A percentile compares a stretch with the other conserved stretches of the same genome.
Conservation (phyloP, 163 green algal species). For the Prototheca wickerhamii region DNA sequence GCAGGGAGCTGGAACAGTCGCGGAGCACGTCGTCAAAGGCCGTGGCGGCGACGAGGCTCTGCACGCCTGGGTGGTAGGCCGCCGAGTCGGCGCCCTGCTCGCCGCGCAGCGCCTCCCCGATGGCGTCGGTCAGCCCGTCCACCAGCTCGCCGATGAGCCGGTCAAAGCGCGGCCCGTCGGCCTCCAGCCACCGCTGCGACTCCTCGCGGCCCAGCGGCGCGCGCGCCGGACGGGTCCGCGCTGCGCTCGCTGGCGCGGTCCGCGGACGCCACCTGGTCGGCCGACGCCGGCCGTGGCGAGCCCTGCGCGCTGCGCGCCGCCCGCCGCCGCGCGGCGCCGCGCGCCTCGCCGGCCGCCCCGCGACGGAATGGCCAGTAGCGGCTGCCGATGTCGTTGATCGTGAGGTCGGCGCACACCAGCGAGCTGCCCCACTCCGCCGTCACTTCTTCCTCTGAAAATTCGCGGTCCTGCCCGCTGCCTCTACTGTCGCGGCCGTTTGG, state of each 20-base stretch:
- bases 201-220: no score
- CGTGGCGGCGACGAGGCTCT: conserved; percentile 16
- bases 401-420: conserved; percentile 32
- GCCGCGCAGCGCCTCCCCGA: not conserved
- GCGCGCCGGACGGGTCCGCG: no score
- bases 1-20: not conserved
- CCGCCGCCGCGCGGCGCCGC: not conserved
- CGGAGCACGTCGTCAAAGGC: conserved; percentile 29
- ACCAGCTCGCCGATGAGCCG: conserved; percentile 8
- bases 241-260: no score
- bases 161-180: not conserved
- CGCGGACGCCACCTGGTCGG: no score
- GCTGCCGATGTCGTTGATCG: conserved; percentile 22
- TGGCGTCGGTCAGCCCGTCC: conserved; percentile 7
- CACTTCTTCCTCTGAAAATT: not conserved
- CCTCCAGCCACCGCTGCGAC: no score
- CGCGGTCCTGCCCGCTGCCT: not conserved
- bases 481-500: no score
- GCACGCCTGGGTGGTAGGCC: conserved; percentile 1
- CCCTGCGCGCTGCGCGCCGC: no score
- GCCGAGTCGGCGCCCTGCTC: not conserved
- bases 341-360: not conserved
- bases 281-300: no score
- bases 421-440: conserved; percentile 19
- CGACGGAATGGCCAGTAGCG: conserved; percentile 27